Conservation (phyloP, 1,284 basidiomycete genomes). For the Ceratobasidium sp. region DNA sequence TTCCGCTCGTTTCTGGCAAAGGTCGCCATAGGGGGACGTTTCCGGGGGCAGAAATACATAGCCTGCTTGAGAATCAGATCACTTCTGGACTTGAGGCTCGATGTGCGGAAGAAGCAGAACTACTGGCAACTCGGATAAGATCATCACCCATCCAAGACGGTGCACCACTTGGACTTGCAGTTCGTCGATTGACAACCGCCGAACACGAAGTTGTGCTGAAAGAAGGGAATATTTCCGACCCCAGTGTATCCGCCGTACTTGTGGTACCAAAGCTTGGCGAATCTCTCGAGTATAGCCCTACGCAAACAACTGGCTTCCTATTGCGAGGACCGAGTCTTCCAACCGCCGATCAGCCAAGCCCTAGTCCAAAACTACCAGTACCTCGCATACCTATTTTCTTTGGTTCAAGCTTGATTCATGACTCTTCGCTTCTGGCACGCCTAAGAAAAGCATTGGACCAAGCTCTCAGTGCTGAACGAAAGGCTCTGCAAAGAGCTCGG, state of each 20-base stretch:
- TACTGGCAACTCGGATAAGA: constrained; percentile 15
- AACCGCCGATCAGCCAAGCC: too few relatives aligned
- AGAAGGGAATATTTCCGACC: background rate
- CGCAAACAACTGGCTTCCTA: background rate
- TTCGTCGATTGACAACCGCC: constrained; percentile 20
- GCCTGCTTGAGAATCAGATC: constrained; percentile 24
- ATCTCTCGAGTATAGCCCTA: background rate
- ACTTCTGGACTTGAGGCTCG: constrained; percentile 23
- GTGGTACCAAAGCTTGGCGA: constrained; percentile 11
- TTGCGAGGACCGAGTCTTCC: background rate
- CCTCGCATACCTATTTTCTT: constrained; percentile 25
- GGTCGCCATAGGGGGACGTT: constrained; percentile 29
- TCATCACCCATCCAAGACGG: background rate
- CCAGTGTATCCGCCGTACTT: constrained; percentile 4
- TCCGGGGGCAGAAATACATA: constrained; percentile 15
- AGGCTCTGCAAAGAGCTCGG: constrained; percentile 27
- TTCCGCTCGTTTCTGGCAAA: constrained; percentile 19
- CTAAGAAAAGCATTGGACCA: constrained; percentile 16
- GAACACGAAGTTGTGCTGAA: constrained; percentile 11
- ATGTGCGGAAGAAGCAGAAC: constrained; percentile 33
- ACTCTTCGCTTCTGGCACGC: background rate
- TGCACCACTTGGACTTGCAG: constrained; percentile 9
- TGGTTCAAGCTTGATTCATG: background rate
- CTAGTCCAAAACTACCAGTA: background rate
- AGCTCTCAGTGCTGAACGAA: constrained; percentile 30